Evolutionary conservation across 768 basidiomycete species (phyloP), one percentile per base, ranked within the genome.

Genomic region (Russula griseocarnosa): DNA sequence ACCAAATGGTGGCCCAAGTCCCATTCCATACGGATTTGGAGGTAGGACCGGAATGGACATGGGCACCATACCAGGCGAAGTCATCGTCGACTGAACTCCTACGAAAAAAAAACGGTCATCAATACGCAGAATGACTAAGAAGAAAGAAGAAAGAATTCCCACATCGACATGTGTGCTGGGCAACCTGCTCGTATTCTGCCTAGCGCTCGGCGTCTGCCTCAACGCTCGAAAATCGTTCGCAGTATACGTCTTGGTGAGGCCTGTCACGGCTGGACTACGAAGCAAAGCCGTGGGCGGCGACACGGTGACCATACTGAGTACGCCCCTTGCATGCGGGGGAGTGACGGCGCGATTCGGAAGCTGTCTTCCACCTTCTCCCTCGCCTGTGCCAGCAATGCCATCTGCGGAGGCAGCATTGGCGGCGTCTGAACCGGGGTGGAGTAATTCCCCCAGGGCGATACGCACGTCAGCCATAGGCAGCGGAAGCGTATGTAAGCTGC

Each of bases 91-190:
- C 42, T 65, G 64, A 36, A 65, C 24, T 65, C 64, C 64, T 65
- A 38, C 16, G 7, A n/a, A 10, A 30, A 14, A 10, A 42, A 24
- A 11, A 3, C 22, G 13, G 6, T 6, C 32, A 38, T 34, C 3
- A 28, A 34, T 22, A 11, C 7, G 20, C 22, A 13, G 6, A 8
- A 51, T 3, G n/a, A 26, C 9, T 34, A n/a, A 1, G 5, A 28
- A 32, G 5, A 10, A 11, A 1, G 9, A 18, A 30, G 30, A 30
- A 24, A 80, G 36, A 5, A 36, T 36, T 6, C 84, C 73, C 75
- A 86, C 84, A 71, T 86, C 84, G 59, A 86, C 91, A 74, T 94
- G 92, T 78, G 85, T 86, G 74, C 92, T 93, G 11, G 92, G 92
- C 51, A 93, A 78, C 70, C 92, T 79, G 74, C 91, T 93, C 60